phyloP scores from a whole-genome alignment of 1,284 basidiomycete genomes.

The Takashimella tepidaria region DNA sequence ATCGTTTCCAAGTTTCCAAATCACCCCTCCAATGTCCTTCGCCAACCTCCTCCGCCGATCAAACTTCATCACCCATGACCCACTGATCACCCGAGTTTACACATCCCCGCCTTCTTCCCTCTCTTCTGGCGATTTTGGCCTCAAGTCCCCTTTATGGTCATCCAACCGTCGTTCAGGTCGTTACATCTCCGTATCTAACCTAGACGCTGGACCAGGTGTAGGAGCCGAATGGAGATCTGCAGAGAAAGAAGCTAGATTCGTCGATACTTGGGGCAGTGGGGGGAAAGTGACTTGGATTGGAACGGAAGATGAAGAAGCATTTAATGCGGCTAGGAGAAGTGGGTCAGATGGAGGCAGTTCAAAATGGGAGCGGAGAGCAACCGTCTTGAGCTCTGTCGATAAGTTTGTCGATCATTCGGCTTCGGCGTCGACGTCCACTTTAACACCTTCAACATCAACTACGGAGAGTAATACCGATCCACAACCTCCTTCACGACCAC shows the following conservation, averaged over 20 bases:
- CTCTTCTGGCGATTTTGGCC: conserved; percentile 39
- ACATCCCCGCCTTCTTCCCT: conserved; percentile 33
- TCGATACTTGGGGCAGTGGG: conserved; percentile 40
- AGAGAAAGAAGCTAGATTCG: conserved; percentile 45
- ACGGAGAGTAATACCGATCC: conserved; percentile 1
- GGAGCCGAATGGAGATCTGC: conserved; percentile 39
- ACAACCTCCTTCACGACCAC: background rate
- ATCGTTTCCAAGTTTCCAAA: too few species aligned
- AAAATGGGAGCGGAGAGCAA: background rate
- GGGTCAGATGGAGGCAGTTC: background rate
- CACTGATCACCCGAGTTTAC: conserved; percentile 45
- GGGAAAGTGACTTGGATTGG: conserved; percentile 27
- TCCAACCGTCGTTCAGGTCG: conserved; percentile 22
- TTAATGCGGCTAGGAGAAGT: background rate
- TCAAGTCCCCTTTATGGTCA: conserved; percentile 43
- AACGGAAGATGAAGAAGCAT: background rate
- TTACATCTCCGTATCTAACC: conserved; percentile 35
- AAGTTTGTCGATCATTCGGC: conserved; percentile 5
- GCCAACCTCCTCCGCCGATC: conserved; percentile 40
- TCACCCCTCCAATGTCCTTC: conserved; percentile 32
- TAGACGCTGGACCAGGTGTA: conserved; percentile 36
- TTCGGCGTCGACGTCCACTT: background rate
- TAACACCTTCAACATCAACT: conserved; percentile 1
- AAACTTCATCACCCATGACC: conserved; percentile 43
- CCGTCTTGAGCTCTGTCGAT: background rate